Conservation (phyloP, 306 rosid genomes). For the Styphnolobium japonicum region DNA sequence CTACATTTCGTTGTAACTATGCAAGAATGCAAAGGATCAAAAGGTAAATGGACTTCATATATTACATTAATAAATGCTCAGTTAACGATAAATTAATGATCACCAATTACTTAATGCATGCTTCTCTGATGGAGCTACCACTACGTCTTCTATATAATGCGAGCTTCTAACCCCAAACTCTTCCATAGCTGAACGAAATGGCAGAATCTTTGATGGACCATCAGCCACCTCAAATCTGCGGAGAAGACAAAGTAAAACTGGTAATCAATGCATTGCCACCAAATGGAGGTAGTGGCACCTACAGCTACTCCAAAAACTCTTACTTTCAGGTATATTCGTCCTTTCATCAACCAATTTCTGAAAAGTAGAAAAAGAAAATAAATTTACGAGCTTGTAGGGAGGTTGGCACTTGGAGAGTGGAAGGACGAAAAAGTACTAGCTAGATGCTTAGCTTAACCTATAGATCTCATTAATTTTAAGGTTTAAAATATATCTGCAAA, state of each 20-base stretch:
- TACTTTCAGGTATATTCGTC: slow-evolving; percentile 40
- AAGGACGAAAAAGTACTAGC: background rate
- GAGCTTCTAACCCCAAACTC: background rate
- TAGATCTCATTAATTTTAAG: background rate
- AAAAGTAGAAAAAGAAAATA: background rate
- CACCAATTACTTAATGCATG: slow-evolving; percentile 3
- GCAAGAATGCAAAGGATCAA: background rate
- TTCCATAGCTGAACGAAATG: background rate
- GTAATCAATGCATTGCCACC: slow-evolving; percentile 20
- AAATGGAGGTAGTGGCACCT: slow-evolving; percentile 43
- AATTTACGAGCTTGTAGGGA: too few relatives aligned
- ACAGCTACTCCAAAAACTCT: slow-evolving; percentile 49
- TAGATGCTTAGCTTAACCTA: background rate
- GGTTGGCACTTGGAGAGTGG: background rate
- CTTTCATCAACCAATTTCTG: background rate
- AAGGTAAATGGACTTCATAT: background rate
- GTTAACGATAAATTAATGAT: background rate
- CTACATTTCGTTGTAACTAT: background rate
- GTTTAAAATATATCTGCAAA: background rate
- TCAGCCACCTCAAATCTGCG: background rate
- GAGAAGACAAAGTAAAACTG: background rate
- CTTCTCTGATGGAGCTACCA: background rate
- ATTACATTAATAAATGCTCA: background rate
- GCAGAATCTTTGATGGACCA: background rate
- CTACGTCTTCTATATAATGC: slow-evolving; percentile 23